Conservation (phyloP, 495 filamentous ascomycete genomes). For the Annulohypoxylon stygium region DNA sequence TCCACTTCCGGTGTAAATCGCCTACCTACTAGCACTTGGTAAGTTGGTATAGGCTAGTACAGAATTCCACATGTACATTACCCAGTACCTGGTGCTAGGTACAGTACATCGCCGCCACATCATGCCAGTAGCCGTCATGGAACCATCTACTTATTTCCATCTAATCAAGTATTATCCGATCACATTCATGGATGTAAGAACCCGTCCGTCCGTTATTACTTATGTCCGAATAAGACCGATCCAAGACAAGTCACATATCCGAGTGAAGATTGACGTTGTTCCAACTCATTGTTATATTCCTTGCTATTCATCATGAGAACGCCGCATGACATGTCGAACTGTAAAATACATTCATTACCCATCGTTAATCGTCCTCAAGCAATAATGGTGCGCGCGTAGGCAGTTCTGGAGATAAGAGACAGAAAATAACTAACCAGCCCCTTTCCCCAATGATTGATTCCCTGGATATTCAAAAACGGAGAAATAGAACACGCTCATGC, state of each 20-base stretch:
- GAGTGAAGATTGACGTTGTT: constrained; percentile 10
- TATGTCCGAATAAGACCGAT: constrained; percentile 30
- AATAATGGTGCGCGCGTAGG: constrained; percentile 3
- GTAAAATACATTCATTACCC: constrained; percentile 39
- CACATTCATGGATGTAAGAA: constrained; percentile 12
- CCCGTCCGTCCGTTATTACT: not conserved
- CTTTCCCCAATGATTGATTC: constrained; percentile 3
- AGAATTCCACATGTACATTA: no score
- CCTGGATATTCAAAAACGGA: constrained; percentile 22
- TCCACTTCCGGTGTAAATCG: constrained; percentile 11
- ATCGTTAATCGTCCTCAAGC: constrained; percentile 33
- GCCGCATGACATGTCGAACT: constrained; percentile 16
- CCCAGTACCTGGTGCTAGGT: no score
- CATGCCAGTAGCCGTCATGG: constrained; percentile 20
- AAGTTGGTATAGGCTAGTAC: no score
- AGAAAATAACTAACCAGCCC: not conserved
- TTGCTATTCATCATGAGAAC: constrained; percentile 12
- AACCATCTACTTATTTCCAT: constrained; percentile 41
- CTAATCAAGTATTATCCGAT: constrained; percentile 7
- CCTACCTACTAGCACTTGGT: not conserved
- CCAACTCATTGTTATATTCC: constrained; percentile 20
- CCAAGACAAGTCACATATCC: constrained; percentile 7
- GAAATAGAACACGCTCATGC: not conserved
- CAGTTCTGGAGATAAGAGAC: constrained; percentile 22
- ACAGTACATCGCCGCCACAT: not conserved